These are phyloP conservation scores for Neurospora sp. DNA, from an alignment of 495 filamentous ascomycete species.

Conservation along the genomic window DNA sequence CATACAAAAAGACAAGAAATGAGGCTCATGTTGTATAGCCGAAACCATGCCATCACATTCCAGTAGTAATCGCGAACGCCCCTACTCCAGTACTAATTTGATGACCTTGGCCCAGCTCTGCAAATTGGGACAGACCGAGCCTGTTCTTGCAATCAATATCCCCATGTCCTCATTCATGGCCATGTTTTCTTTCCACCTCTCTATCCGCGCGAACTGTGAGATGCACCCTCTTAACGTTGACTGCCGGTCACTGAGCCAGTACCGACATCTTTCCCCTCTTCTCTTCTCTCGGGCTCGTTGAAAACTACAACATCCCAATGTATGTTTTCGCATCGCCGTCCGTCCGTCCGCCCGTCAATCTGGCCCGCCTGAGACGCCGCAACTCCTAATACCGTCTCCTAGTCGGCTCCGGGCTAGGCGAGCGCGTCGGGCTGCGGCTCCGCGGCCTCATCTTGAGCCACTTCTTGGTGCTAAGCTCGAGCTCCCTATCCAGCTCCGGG, in stretches of 20 bases:
- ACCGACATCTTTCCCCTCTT: background rate
- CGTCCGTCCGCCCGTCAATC: background rate
- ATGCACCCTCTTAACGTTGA: background rate
- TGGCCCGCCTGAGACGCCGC: background rate
- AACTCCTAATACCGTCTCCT: conserved; percentile 49
- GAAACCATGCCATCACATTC: background rate
- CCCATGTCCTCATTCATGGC: background rate
- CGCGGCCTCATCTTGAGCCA: conserved; percentile 86
- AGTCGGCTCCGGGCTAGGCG: conserved; percentile 68
- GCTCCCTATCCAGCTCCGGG: conserved; percentile 76
- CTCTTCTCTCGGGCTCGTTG: background rate
- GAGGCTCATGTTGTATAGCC: background rate
- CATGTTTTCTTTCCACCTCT: background rate
- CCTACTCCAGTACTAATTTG: background rate
- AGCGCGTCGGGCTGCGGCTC: conserved; percentile 65
- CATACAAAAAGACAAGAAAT: background rate
- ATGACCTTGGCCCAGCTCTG: background rate
- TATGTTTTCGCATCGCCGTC: background rate
- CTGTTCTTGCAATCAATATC: background rate
- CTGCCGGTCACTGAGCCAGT: background rate
- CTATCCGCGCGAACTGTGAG: background rate
- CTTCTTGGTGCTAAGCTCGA: conserved; percentile 86
- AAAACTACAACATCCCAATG: background rate
- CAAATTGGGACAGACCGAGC: background rate
- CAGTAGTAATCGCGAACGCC: background rate